Evolutionary conservation across 164 flowering plant genomes (phyloP).

Genomic region (Vitis rotundifolia): DNA sequence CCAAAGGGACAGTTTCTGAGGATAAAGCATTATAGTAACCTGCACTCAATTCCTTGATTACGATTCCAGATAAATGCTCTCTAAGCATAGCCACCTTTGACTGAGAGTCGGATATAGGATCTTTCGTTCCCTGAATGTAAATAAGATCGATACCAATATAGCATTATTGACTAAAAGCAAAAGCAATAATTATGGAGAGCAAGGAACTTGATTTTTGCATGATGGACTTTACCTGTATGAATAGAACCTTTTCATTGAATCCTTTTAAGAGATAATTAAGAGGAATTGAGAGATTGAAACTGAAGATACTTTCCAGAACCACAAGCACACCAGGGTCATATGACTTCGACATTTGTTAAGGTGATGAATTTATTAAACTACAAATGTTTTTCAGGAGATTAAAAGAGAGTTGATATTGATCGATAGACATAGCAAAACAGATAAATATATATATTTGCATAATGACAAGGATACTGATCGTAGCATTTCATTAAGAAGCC

Average conservation of each 20-base stretch:
- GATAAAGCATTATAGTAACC: conserved; percentile 34
- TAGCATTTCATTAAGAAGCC: conserved; percentile 70
- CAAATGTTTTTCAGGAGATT: neutral
- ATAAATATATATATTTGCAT: neutral
- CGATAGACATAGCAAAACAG: neutral
- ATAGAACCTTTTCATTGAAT: conserved; percentile 51
- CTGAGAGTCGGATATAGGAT: conserved; percentile 69
- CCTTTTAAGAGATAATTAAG: conserved; percentile 70
- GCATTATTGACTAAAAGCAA: neutral
- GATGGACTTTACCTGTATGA: conserved; percentile 59
- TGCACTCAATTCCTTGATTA: conserved; percentile 63
- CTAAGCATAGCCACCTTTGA: conserved; percentile 53
- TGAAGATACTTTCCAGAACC: conserved; percentile 76
- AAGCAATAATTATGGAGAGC: neutral
- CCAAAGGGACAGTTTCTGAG: no score
- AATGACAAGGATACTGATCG: conserved; percentile 77
- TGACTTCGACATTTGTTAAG: conserved; percentile 57
- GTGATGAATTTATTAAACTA: conserved; percentile 9
- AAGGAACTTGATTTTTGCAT: neutral
- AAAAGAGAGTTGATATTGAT: neutral
- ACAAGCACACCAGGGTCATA: conserved; percentile 73
- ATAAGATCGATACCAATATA: neutral
- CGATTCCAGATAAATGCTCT: conserved; percentile 51
- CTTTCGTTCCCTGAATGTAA: conserved; percentile 70
- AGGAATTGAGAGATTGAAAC: conserved; percentile 71